A percentile compares a stretch with the other conserved stretches of the same genome.
These are phyloP conservation scores for Leptographium galeiforme DNA, from an alignment of 2,329 filamentous ascomycete genomes.

Conservation along the genomic window DNA sequence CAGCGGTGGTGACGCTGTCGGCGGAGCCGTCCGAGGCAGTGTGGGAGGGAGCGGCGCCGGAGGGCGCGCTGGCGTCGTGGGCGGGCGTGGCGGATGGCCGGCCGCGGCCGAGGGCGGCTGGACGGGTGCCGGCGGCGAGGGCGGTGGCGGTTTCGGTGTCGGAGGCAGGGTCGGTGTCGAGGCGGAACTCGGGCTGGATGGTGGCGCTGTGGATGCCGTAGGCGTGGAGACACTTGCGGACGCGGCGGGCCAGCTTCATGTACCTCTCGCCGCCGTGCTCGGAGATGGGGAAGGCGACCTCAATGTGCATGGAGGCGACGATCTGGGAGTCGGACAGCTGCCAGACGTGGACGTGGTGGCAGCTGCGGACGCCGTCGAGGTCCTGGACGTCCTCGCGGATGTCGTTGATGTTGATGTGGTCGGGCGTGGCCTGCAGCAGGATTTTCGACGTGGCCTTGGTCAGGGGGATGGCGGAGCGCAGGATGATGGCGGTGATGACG, in stretches of 20 bases:
- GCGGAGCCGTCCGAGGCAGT: not conserved
- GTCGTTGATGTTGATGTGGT: conserved; percentile 75
- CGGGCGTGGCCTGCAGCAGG: conserved; percentile 83
- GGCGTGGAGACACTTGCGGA: conserved; percentile 78
- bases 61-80: not conserved
- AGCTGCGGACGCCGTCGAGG: conserved; percentile 74
- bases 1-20: not conserved
- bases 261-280: conserved; percentile 67
- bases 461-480: conserved; percentile 62
- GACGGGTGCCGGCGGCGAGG: not conserved
- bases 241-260: conserved; percentile 76
- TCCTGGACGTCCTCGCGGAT: conserved; percentile 83
- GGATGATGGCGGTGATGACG: conserved; percentile 74
- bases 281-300: conserved; percentile 80
- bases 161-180: conserved; percentile 21
- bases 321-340: conserved; percentile 91
- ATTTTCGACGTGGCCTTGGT: conserved; percentile 74
- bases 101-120: not conserved
- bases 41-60: not conserved
- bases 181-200: conserved; percentile 83
- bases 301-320: conserved; percentile 84
- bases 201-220: conserved; percentile 96
- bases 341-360: conserved; percentile 96
- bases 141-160: not conserved
- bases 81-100: not conserved